Base-by-base conservation (phyloP, 805 yeast genomes). In the Brettanomyces custersianus region DNA sequence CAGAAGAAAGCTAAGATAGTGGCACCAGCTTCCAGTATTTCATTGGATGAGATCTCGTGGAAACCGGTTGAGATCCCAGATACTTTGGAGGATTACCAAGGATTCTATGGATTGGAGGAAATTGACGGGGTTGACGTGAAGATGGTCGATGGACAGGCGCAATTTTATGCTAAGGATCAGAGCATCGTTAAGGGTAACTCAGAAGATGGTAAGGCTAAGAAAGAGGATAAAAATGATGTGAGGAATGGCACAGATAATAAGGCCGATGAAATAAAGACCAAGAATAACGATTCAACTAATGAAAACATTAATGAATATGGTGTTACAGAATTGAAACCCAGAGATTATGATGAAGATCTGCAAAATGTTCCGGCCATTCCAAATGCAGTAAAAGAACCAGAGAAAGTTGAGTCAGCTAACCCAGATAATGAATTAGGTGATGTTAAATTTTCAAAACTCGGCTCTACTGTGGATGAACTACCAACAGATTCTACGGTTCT, bases 81-180 rank as follows among this genome's bases (percentile, higher is more conserved):
- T 43, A 78, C 85, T 19, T 59, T 84, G 34, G 95, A 78, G 41
- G 95, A 86, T 56, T 84, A 81, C 51, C 88, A 83, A 45, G 96
- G 96, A 0, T 80, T 88, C 48, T 86, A 78, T 54, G 98, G 96
- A 0, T 62, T 92, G 24, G 98, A 90, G 55, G 97, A 90, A 54
- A 69, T 92, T 34, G 96, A 86, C 39, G 96, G 96, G 30, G 96
- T 90, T 23, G 88, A 72, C 49, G 88, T 90, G 5, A 75, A 82
- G 40, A 67, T 77, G 37, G 72, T 75, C 2, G 65, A 83, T 42
- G 95, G 95, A 11, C 61, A 65, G 34, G 77, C 80, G 0, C 71
- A 72, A 36, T 81, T 80, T 48, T 51, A 67, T n/a, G 67, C 66
- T 8, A 63, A 52, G 11, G 67, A 64, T 27, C n/a, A n/a, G n/a